A percentile compares a stretch with the other conserved stretches of the same genome.
These are phyloP conservation scores for Ramularia collo-cygni DNA, from an alignment of 2,329 filamentous ascomycete species.

Conservation along the genomic window DNA sequence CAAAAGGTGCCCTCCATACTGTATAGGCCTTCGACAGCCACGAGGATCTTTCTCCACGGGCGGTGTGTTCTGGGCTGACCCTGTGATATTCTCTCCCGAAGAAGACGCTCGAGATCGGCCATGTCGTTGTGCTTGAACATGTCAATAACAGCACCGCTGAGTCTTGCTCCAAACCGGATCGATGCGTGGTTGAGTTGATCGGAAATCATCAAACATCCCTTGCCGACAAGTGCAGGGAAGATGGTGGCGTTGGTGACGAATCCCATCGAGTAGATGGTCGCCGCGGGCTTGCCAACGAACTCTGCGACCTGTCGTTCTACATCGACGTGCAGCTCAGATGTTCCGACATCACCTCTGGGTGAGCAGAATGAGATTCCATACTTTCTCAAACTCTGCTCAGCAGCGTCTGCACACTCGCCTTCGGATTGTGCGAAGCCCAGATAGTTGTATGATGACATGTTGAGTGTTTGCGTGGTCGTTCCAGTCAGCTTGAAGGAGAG, in stretches of 20 bases:
- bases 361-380: constrained; percentile 80
- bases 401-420: constrained; percentile 88
- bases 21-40: constrained; percentile 94
- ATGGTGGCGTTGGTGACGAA: constrained; percentile 92
- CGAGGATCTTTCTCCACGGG: constrained; percentile 97
- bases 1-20: constrained; percentile 99
- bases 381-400: constrained; percentile 76
- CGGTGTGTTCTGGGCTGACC: constrained; percentile 97
- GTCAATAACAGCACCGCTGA: constrained; percentile 88
- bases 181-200: constrained; percentile 98
- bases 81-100: constrained; percentile 90
- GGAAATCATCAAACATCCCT: constrained; percentile 89
- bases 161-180: constrained; percentile 87
- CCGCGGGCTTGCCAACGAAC: constrained; percentile 88
- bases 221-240: constrained; percentile 86
- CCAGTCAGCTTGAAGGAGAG: constrained; percentile 82
- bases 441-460: constrained; percentile 99
- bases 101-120: constrained; percentile 71
- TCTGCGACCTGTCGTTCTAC: constrained; percentile 83
- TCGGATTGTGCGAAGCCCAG: constrained; percentile 97
- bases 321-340: constrained; percentile 77
- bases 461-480: constrained; percentile 87
- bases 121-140: constrained; percentile 99
- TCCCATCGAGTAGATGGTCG: constrained; percentile 98
- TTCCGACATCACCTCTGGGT: constrained; percentile 75